phyloP scores from a whole-genome alignment of 2,329 filamentous ascomycete species.

The Lecanoromycetidae sp. region DNA sequence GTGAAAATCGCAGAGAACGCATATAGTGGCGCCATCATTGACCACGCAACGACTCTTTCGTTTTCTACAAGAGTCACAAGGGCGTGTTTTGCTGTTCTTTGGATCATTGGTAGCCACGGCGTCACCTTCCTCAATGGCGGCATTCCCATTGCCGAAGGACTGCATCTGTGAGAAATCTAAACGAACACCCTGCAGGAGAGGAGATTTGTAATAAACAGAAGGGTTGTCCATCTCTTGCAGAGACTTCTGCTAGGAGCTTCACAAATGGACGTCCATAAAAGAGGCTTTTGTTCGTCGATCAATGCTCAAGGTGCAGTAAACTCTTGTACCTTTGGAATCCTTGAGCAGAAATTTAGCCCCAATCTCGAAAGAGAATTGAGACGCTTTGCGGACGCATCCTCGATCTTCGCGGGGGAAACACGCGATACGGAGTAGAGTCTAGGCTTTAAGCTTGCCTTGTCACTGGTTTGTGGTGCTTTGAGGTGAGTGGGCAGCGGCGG shows the following conservation, averaged over 20 bases:
- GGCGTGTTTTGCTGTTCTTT: conserved; percentile 30
- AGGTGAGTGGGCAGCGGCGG: background rate
- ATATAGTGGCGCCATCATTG: conserved; percentile 57
- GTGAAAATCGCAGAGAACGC: conserved; percentile 65
- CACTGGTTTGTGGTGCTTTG: background rate
- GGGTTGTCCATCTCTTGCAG: too few relatives aligned
- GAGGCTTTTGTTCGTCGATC: too few relatives aligned
- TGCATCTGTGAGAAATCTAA: background rate
- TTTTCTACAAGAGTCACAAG: conserved; percentile 62
- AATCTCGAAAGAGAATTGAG: too few relatives aligned
- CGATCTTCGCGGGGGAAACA: too few relatives aligned
- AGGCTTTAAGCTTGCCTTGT: background rate
- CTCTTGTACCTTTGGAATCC: too few relatives aligned
- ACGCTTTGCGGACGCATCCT: too few relatives aligned
- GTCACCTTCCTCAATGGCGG: background rate
- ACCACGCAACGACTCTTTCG: conserved; percentile 66
- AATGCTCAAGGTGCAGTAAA: too few relatives aligned
- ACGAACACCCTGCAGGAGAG: too few relatives aligned
- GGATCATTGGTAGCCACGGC: conserved; percentile 1
- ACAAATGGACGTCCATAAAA: too few relatives aligned
- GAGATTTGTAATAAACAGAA: too few relatives aligned
- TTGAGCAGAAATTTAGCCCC: too few relatives aligned
- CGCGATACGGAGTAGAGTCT: background rate
- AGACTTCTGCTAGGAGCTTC: too few relatives aligned
- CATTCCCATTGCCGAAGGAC: background rate